Base-by-base conservation (phyloP, 2,329 filamentous ascomycete species). In the Cryoendolithus antarcticus region DNA sequence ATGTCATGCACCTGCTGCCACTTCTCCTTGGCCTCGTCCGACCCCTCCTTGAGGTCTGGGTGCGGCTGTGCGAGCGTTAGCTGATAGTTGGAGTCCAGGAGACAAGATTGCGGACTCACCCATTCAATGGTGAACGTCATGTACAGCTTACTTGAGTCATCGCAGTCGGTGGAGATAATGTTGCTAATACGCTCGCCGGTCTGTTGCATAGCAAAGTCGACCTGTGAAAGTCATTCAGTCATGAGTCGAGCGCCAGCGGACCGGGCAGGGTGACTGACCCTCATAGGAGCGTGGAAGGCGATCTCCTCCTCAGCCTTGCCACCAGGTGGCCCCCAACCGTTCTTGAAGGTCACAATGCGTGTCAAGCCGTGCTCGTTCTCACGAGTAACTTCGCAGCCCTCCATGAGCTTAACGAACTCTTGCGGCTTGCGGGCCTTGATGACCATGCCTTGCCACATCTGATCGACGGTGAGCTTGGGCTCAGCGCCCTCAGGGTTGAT, bases 381-480 rank as follows among this genome's bases (percentile, higher is more conserved):
- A 12, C 21, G 13, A 12, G 21, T 12, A 13, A 33, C 32, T 33
- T 33, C 32, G 21, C 32, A 33, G 11, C 32, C 21, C 32, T 33
- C 32, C 32, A 33, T 33, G 6, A 33, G 32, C 11, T 33, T 33
- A 19, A 33, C 32, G 21, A 33, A 33, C 32, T 33, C 32, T 33
- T 33, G 32, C 32, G 32, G 32, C n/a, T 33, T 33, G 32, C 32
- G 32, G 11, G 32, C 32, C 32, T 33, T 33, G 11, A 33, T 33
- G 9, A 33, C 32, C 32, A 33, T 33, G 6, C 32, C 32, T 33
- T 33, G 32, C 32, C 32, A 33, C 9, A 33, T 12, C 11, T 33
- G 32, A 11, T 33, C 32, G n/a, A 33, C 32, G 32, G 32, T 33
- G 32, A 33, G 32, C 8, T 9, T 19, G 9, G 32, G 32, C 9